Percentiles rank a stretch among this genome's conserved stretches.
These are phyloP conservation scores for Globisporangium spinosum DNA, from an alignment of 352 stramenopile species.

Conservation along the genomic window DNA sequence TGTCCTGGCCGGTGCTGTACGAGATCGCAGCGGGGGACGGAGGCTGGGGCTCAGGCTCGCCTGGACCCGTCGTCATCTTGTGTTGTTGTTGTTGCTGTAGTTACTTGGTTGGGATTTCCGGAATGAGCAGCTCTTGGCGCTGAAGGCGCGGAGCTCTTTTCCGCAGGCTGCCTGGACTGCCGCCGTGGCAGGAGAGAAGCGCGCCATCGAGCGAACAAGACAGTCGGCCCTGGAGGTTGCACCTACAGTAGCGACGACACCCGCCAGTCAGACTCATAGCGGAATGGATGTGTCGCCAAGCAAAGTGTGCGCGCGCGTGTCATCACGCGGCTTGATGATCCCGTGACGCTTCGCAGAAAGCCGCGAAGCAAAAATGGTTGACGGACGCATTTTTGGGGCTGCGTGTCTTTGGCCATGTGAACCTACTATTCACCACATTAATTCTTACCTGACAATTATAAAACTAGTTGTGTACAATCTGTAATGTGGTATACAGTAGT, in stretches of 20 bases:
- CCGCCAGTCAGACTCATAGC: background rate
- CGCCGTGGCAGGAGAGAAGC: background rate
- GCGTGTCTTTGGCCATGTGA: background rate
- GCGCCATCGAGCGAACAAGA: background rate
- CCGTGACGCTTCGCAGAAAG: background rate
- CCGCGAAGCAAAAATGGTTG: background rate
- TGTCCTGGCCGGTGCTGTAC: slow-evolving; percentile 24
- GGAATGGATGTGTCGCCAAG: background rate
- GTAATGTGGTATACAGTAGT: background rate
- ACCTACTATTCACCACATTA: background rate
- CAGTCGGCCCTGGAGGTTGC: background rate
- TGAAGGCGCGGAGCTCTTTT: background rate
- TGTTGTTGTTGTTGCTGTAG: background rate
- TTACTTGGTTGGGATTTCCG: background rate
- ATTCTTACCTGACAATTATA: background rate
- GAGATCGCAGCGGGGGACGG: slow-evolving; percentile 15
- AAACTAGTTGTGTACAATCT: background rate
- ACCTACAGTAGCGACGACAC: background rate
- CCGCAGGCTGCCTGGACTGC: background rate
- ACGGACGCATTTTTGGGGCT: background rate
- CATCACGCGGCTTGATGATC: background rate
- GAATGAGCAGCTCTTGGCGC: slow-evolving; percentile 1
- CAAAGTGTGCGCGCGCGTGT: background rate
- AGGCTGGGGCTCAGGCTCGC: slow-evolving; percentile 5
- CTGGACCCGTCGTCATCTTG: slow-evolving; percentile 7